These are phyloP conservation scores for Gamsiella multidivaricata DNA, from an alignment of 192 early-diverging fungal genomes.

Conservation along the genomic window DNA sequence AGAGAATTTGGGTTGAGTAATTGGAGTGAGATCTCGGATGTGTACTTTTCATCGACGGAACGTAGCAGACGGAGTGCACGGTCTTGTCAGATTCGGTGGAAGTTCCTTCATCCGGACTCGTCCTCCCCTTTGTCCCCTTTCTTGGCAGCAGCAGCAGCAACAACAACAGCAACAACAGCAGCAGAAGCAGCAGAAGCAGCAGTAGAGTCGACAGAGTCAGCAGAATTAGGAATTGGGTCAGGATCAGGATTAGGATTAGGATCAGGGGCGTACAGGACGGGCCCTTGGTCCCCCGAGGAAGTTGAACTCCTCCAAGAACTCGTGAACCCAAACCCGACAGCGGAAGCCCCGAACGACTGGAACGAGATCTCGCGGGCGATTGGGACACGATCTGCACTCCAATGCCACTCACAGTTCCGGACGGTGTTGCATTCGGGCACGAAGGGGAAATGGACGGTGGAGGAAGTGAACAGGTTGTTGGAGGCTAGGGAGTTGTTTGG, in stretches of 20 bases:
- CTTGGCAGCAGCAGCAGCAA: too few relatives aligned
- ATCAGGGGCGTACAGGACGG: conserved; percentile 7
- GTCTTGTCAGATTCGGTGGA: conserved; percentile 38
- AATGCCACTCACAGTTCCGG: conserved; percentile 42
- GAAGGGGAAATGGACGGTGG: conserved; percentile 44
- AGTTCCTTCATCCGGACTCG: conserved; percentile 13
- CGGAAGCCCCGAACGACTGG: conserved; percentile 23
- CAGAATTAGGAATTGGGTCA: too few relatives aligned
- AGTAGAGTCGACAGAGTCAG: too few relatives aligned
- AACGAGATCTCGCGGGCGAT: conserved; percentile 28
- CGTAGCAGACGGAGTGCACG: conserved; percentile 14
- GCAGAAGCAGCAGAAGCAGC: too few relatives aligned
- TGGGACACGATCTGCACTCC: conserved; percentile 26
- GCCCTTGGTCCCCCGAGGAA: conserved; percentile 28
- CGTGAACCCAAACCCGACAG: conserved; percentile 1
- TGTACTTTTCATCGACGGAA: conserved; percentile 1
- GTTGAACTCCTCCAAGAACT: conserved; percentile 30
- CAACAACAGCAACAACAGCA: too few relatives aligned
- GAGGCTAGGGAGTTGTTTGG: conserved; percentile 28
- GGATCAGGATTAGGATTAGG: too few relatives aligned
- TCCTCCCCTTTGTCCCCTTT: too few relatives aligned
- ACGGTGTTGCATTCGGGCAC: conserved; percentile 34
- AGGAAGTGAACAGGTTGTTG: conserved; percentile 14
- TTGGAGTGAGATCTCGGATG: conserved; percentile 17
- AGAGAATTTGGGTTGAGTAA: background rate